A percentile compares a stretch with the other conserved stretches of the same genome.
Conservation (phyloP, 352 stramenopile genomes). For the Globisporangium heterothallicum region DNA sequence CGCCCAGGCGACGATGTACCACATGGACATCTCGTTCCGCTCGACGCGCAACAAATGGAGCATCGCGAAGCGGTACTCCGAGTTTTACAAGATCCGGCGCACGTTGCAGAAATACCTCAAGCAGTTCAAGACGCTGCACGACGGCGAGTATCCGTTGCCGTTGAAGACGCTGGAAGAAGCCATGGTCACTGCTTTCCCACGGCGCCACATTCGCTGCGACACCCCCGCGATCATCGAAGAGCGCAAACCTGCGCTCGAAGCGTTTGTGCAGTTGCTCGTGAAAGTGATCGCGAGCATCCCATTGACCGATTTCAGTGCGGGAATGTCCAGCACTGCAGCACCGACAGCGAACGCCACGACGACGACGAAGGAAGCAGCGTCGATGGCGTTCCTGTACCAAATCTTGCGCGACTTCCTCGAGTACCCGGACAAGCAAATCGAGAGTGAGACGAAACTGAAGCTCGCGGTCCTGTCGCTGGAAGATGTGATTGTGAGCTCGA, state of each 20-base stretch:
- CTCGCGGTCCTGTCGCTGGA: conserved; percentile 76
- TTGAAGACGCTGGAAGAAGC: conserved; percentile 49
- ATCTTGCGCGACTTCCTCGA: conserved; percentile 77
- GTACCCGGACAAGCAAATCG: conserved; percentile 83
- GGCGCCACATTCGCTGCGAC: conserved; percentile 67
- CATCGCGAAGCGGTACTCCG: conserved; percentile 83
- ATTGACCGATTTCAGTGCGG: conserved; percentile 25
- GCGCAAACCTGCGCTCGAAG: conserved; percentile 57
- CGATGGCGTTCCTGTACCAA: conserved; percentile 60
- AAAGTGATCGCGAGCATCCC: conserved; percentile 78
- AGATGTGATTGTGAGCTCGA: conserved; percentile 74
- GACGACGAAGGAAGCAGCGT: conserved; percentile 24
- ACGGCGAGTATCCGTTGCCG: conserved; percentile 17
- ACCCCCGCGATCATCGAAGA: conserved; percentile 72
- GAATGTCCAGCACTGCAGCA: conserved; percentile 11
- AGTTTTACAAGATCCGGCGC: conserved; percentile 70
- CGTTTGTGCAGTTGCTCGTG: conserved; percentile 77
- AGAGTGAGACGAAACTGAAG: conserved; percentile 81
- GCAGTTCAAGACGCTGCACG: conserved; percentile 40
- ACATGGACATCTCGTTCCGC: conserved; percentile 84
- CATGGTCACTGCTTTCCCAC: conserved; percentile 52
- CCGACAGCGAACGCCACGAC: too few relatives aligned
- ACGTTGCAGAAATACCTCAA: conserved; percentile 65
- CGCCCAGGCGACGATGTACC: conserved; percentile 74
- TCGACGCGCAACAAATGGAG: conserved; percentile 84